Percentiles rank a stretch among this genome's conserved stretches.
These are phyloP conservation scores for Exobasidium rhododendri DNA, from an alignment of 1,284 basidiomycete genomes.

Conservation along the genomic window DNA sequence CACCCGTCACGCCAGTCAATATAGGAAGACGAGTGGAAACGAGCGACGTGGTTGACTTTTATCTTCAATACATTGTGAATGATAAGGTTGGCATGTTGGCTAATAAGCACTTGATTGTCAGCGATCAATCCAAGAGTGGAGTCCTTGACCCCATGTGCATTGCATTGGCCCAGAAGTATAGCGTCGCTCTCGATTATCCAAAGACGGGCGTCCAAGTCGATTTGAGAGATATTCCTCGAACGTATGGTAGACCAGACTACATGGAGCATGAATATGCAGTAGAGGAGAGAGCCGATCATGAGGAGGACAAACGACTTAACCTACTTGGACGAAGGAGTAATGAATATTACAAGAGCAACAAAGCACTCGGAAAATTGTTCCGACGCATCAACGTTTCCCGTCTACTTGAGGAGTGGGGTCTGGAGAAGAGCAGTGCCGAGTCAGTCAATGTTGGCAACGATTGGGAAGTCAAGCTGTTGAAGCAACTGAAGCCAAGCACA, in stretches of 20 bases:
- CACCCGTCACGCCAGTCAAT: conserved; percentile 59
- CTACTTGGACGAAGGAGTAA: neutral
- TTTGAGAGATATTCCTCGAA: neutral
- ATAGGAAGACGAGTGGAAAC: conserved; percentile 62
- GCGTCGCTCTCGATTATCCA: conserved; percentile 61
- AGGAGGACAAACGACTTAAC: neutral
- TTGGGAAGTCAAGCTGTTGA: neutral
- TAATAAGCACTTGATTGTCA: conserved; percentile 65
- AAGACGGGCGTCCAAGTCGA: conserved; percentile 23
- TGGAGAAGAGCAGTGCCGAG: neutral
- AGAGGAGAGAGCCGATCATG: neutral
- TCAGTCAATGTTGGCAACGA: neutral
- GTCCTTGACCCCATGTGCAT: conserved; percentile 66
- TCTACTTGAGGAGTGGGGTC: neutral
- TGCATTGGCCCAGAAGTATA: conserved; percentile 65
- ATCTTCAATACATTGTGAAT: conserved; percentile 64
- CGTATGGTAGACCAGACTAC: conserved; percentile 7
- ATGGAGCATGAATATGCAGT: conserved; percentile 9
- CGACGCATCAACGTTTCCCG: conserved; percentile 4
- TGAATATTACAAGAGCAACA: conserved; percentile 4
- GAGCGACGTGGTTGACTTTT: conserved; percentile 70
- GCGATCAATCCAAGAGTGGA: conserved; percentile 64
- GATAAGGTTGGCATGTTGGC: conserved; percentile 63
- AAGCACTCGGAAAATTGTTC: conserved; percentile 12
- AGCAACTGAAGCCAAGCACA: neutral